Conservation (phyloP, 345 rosid genomes). For the Citrus hindsii region DNA sequence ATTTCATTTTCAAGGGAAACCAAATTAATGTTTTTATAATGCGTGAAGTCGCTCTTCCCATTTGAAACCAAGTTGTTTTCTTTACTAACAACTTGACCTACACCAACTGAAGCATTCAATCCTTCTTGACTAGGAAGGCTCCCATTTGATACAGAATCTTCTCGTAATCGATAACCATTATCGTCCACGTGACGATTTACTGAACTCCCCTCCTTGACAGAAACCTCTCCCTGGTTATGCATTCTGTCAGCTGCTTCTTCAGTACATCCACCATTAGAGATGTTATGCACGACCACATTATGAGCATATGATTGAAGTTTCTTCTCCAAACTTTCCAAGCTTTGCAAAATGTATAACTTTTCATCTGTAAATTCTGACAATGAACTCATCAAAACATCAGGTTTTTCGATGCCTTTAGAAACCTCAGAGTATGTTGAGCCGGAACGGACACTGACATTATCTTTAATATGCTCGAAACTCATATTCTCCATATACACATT, state of each 20-base stretch:
- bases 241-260: conserved; percentile 20
- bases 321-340: conserved; percentile 35
- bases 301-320: conserved; percentile 32
- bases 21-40: conserved; percentile 18
- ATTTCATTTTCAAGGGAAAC: conserved; percentile 39
- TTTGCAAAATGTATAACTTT: conserved; percentile 29
- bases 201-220: conserved; percentile 6
- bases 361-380: conserved; percentile 37
- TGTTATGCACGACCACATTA: conserved; percentile 12
- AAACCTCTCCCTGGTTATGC: conserved; percentile 16
- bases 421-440: conserved; percentile 8
- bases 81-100: neutral
- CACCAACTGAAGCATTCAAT: neutral
- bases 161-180: conserved; percentile 3
- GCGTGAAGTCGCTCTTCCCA: conserved; percentile 2
- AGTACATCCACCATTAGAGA: conserved; percentile 19
- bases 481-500: conserved; percentile 17
- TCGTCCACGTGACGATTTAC: conserved; percentile 3
- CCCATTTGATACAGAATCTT: conserved; percentile 10
- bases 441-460: conserved; percentile 10
- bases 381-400: conserved; percentile 6
- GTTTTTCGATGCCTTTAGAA: conserved; percentile 23
- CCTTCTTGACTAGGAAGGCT: conserved; percentile 15
- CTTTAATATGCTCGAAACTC: conserved; percentile 1
- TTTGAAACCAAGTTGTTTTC: conserved; percentile 3